These are phyloP conservation scores for Apiotrichum montevideense DNA, from an alignment of 1,284 basidiomycete genomes.

Conservation along the genomic window DNA sequence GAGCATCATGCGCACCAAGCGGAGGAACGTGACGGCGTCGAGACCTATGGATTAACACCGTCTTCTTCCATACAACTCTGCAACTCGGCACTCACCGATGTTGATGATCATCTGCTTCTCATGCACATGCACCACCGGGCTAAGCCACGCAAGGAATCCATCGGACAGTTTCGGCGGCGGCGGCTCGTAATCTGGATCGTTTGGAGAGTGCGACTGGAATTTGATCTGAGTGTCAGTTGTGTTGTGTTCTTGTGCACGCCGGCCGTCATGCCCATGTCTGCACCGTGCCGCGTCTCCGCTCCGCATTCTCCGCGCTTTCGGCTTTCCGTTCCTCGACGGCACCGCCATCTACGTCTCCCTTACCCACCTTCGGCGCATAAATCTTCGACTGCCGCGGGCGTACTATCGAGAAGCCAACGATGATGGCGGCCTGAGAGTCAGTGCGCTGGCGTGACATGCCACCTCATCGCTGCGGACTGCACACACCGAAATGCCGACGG, in stretches of 20 bases:
- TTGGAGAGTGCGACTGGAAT: too few relatives aligned
- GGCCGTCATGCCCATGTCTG: too few relatives aligned
- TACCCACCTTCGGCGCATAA: slow-evolving; percentile 50
- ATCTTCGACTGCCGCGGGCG: slow-evolving; percentile 65
- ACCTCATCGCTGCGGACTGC: too few relatives aligned
- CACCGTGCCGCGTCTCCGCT: too few relatives aligned
- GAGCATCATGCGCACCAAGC: slow-evolving; percentile 82
- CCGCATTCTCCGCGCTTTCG: too few relatives aligned
- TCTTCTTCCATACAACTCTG: too few relatives aligned
- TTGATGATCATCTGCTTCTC: slow-evolving; percentile 85
- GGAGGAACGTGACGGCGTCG: slow-evolving; percentile 87
- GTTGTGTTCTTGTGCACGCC: too few relatives aligned
- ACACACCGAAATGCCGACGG: slow-evolving; percentile 59
- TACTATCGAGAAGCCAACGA: slow-evolving; percentile 67
- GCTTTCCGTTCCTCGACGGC: too few relatives aligned
- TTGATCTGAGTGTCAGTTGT: not conserved
- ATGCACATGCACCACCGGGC: slow-evolving; percentile 72
- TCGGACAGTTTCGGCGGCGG: slow-evolving; percentile 61
- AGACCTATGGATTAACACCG: slow-evolving; percentile 49
- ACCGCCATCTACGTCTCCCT: too few relatives aligned
- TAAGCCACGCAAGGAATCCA: slow-evolving; percentile 79
- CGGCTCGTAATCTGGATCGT: slow-evolving; percentile 33
- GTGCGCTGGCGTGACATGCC: slow-evolving; percentile 26
- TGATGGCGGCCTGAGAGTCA: slow-evolving; percentile 51
- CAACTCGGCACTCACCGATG: slow-evolving; percentile 52